phyloP scores from a whole-genome alignment of 225 moss, liverwort and hornwort genomes.

The Pseudisothecium myosuroides region DNA sequence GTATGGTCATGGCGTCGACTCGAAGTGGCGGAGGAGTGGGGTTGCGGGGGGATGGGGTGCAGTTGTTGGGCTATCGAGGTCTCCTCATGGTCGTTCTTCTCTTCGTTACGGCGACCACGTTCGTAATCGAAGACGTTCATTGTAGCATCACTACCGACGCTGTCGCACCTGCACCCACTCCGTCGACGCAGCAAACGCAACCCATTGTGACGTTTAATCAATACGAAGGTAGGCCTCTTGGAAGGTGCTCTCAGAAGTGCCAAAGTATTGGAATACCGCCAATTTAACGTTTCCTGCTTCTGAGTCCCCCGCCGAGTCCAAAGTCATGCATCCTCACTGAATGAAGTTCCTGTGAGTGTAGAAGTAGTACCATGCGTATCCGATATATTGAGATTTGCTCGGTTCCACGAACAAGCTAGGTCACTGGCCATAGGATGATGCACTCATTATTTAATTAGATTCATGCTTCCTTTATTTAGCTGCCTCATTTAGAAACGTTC shows the following conservation, averaged over 20 bases:
- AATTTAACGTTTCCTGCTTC: too few relatives aligned
- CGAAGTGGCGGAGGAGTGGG: neutral
- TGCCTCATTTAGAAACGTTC: neutral
- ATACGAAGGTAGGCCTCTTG: neutral
- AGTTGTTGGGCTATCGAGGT: neutral
- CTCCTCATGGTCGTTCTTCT: neutral
- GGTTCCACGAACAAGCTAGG: too few relatives aligned
- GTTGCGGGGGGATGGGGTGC: neutral
- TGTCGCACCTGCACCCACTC: neutral
- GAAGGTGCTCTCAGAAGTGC: too few relatives aligned
- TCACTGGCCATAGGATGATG: too few relatives aligned
- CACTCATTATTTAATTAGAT: too few relatives aligned
- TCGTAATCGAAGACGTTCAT: neutral
- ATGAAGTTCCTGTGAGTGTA: neutral
- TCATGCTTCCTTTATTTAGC: too few relatives aligned
- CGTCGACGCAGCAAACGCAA: neutral
- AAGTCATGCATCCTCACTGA: neutral
- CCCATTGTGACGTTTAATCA: neutral
- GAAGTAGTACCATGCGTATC: neutral
- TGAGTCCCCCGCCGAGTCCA: neutral
- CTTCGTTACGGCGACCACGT: too few relatives aligned
- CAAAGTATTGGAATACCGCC: too few relatives aligned
- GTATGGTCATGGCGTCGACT: neutral
- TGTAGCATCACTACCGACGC: neutral
- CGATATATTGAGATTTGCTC: neutral